These are phyloP conservation scores for Tuber borchii DNA, from an alignment of 495 filamentous ascomycete genomes.

Conservation along the genomic window DNA sequence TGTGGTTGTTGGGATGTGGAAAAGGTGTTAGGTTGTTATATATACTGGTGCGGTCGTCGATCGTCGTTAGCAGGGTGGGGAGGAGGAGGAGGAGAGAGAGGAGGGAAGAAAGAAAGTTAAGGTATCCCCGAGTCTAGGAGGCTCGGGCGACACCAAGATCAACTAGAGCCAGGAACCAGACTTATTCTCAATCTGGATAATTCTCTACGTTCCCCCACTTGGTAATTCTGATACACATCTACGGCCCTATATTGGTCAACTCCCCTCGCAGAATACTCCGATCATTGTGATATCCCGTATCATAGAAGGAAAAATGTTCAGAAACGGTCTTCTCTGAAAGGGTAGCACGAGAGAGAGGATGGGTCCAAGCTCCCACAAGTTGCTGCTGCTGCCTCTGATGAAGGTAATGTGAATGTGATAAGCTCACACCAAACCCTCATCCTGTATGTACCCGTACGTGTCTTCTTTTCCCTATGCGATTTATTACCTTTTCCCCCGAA, in stretches of 20 bases:
- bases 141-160: slow-evolving; percentile 2
- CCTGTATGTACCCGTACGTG: neutral
- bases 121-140: neutral
- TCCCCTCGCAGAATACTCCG: neutral
- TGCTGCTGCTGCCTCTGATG: neutral
- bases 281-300: neutral
- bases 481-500: neutral
- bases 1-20: neutral
- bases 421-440: neutral
- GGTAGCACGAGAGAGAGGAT: neutral
- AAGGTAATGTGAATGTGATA: neutral
- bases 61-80: neutral
- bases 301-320: neutral
- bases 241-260: neutral
- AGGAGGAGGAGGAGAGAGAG: neutral
- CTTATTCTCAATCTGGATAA: neutral
- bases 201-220: neutral
- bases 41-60: neutral
- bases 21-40: neutral
- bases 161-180: neutral
- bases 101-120: slow-evolving; percentile 2
- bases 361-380: neutral
- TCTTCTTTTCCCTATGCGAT: neutral
- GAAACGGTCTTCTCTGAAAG: neutral
- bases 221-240: neutral